Evolutionary conservation across 208 protist genomes (phyloP).

Genomic region (Leishmania turanica): DNA sequence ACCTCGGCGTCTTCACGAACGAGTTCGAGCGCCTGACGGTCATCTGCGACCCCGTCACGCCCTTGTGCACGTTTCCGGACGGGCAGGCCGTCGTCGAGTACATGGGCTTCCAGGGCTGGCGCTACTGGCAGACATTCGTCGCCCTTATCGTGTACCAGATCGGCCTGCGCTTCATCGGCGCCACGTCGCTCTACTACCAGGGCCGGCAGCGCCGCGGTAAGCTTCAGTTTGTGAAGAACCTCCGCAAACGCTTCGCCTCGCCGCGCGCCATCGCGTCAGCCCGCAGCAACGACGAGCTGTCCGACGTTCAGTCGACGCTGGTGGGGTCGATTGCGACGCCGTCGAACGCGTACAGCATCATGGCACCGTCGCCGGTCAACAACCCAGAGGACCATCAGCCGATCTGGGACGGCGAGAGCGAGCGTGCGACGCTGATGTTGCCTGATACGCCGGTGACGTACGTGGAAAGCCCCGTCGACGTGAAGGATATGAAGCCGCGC

Average conservation of each 20-base stretch:
- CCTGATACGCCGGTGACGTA: constrained; percentile 26
- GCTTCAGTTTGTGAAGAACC: constrained; percentile 65
- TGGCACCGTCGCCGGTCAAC: constrained; percentile 1
- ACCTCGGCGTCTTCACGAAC: constrained; percentile 76
- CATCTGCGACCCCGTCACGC: constrained; percentile 68
- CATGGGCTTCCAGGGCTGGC: constrained; percentile 70
- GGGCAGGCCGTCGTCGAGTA: constrained; percentile 57
- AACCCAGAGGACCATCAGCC: constrained; percentile 16
- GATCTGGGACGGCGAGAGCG: constrained; percentile 9
- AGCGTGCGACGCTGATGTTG: constrained; percentile 20
- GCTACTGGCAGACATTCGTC: constrained; percentile 71
- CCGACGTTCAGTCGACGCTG: constrained; percentile 39
- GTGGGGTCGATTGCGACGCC: constrained; percentile 67
- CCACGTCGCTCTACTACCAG: constrained; percentile 61
- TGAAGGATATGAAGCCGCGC: not conserved
- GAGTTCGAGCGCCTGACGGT: constrained; percentile 70
- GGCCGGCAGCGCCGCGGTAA: constrained; percentile 57
- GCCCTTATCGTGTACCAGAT: constrained; percentile 67
- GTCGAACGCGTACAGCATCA: constrained; percentile 43
- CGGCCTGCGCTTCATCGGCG: constrained; percentile 55
- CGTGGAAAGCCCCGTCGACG: constrained; percentile 21
- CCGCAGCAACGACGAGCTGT: constrained; percentile 57
- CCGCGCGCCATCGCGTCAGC: constrained; percentile 64
- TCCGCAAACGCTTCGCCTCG: constrained; percentile 57
- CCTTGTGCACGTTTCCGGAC: constrained; percentile 51